Base-by-base conservation (phyloP, 2,329 filamentous ascomycete genomes). In the Pyricularia grisea region DNA sequence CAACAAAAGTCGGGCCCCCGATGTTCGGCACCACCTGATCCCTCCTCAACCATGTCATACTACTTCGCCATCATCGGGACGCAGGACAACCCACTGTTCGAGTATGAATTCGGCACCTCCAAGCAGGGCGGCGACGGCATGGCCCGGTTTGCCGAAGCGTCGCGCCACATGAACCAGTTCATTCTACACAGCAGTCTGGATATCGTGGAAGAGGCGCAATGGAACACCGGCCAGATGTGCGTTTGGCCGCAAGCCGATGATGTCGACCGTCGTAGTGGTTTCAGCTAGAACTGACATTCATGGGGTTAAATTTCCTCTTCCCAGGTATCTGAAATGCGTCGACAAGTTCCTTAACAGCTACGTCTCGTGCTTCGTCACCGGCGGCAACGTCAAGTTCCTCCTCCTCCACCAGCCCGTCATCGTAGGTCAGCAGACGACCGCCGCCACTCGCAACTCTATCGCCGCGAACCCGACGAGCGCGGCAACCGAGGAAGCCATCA, bases 1-100 rank as follows among this genome's bases (percentile, higher is more conserved):
- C 17, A 10, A 50, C 20, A n/a, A 7, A 50, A 20, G 10, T n/a
- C 14, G 42, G 42, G 42, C 42, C 42, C 42, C 42, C 42, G 42
- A 50, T 50, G 42, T 50, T n/a, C 20, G 42, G 17, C 42, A 50
- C 42, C 42, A 50, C 42, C 42, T 50, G 42, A 50, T 50, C 17
- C 4, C 7, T 50, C 7, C 42, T 50, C 42, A 72, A 71, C 74
- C 72, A 98, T 98, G 95, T 97, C 94, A 71, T 99, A 98, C 85
- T 97, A 97, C 84, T 98, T 99, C 81, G 92, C 92, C 77, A 97
- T 99, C 74, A 88, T 99, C 79, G 95, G 94, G 77, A 96, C 93
- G 27, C 92, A 93, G 75, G 95, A 99, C 83, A 96, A 94, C 77
- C 94, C 95, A 42, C 87, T 99, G 73, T 99, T 98, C 82, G 94